phyloP scores from a whole-genome alignment of 805 yeast genomes.

The Metschnikowia aberdeeniae region DNA sequence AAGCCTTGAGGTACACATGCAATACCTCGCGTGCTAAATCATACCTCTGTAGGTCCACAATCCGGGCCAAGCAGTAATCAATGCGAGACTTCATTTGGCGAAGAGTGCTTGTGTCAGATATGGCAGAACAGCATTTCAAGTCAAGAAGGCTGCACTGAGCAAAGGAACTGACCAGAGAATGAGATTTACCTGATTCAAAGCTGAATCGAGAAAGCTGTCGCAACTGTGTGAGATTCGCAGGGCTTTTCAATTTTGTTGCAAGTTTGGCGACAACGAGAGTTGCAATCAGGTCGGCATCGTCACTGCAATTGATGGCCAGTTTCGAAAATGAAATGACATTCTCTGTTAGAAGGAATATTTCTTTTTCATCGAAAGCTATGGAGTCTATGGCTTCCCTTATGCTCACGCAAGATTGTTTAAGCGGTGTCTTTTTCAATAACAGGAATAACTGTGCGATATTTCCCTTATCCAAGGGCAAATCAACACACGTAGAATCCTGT shows the following conservation, averaged over 20 bases:
- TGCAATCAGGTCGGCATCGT: neutral
- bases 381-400: neutral
- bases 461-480: neutral
- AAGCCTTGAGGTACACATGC: neutral
- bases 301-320: neutral
- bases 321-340: neutral
- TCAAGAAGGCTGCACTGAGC: constrained; percentile 2
- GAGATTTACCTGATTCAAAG: constrained; percentile 8
- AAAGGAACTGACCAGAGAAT: constrained; percentile 2
- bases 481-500: too few relatives aligned
- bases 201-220: constrained; percentile 9
- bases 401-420: neutral
- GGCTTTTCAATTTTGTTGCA: neutral
- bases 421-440: neutral
- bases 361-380: neutral
- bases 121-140: neutral
- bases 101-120: neutral
- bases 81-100: neutral
- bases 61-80: constrained; percentile 1
- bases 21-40: neutral
- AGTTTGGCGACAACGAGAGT: neutral
- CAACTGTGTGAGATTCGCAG: neutral
- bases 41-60: neutral
- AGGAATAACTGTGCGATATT: neutral
- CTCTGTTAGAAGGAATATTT: neutral